Percentiles rank a stretch among this genome's conserved stretches.
These are phyloP conservation scores for Wickerhamiella slavikovae DNA, from an alignment of 805 yeast genomes.

Conservation along the genomic window DNA sequence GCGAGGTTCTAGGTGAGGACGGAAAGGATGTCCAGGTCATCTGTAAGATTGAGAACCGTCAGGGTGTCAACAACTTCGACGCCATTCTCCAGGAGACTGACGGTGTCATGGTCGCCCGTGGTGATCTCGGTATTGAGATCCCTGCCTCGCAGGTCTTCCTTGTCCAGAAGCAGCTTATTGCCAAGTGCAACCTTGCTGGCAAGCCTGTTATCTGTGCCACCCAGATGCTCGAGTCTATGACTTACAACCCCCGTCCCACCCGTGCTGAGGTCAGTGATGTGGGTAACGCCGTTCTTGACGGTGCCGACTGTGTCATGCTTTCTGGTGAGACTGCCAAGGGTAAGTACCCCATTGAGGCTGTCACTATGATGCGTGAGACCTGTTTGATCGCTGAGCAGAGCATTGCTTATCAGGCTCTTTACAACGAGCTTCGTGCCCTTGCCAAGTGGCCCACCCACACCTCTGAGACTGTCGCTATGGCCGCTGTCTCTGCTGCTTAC, in stretches of 20 bases:
- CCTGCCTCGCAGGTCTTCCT: conserved; percentile 98
- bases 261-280: conserved; percentile 99
- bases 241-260: conserved; percentile 99
- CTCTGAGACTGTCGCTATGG: conserved; percentile 90
- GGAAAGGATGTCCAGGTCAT: conserved; percentile 94
- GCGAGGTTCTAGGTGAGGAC: conserved; percentile 89
- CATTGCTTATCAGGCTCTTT: conserved; percentile 62
- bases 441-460: conserved; percentile 80
- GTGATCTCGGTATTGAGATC: conserved; percentile 98
- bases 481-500: conserved; percentile 89
- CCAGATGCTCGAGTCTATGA: conserved; percentile 99
- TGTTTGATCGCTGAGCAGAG: conserved; percentile 92
- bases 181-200: conserved; percentile 97
- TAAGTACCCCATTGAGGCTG: conserved; percentile 94
- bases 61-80: conserved; percentile 99
- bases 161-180: conserved; percentile 96
- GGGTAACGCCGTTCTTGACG: conserved; percentile 96
- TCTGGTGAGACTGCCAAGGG: conserved; percentile 99
- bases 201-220: conserved; percentile 99
- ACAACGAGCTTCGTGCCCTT: conserved; percentile 72
- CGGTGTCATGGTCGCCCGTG: conserved; percentile 99
- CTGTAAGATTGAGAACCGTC: conserved; percentile 96
- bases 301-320: conserved; percentile 99
- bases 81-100: conserved; percentile 86
- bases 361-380: conserved; percentile 96